These are phyloP conservation scores for Hyphodiscus hymeniophilus DNA, from an alignment of 495 filamentous ascomycete species.

Conservation along the genomic window DNA sequence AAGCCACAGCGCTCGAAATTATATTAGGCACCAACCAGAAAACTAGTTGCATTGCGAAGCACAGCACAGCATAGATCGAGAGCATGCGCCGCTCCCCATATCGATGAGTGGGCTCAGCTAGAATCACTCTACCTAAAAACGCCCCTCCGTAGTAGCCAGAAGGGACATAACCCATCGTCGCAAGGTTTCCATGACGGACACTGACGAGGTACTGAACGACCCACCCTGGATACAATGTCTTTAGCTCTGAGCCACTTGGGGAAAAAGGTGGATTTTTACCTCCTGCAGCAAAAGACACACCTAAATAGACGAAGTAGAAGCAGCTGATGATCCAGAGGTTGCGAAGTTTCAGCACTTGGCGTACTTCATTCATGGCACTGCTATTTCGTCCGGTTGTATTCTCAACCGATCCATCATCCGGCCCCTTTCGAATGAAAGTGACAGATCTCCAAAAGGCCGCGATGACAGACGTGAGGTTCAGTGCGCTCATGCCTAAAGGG, in stretches of 20 bases:
- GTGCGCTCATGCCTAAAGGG: slow-evolving; percentile 30
- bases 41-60: slow-evolving; percentile 44
- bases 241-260: neutral
- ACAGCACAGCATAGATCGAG: slow-evolving; percentile 34
- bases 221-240: slow-evolving; percentile 36
- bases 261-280: slow-evolving; percentile 19
- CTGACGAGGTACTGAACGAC: slow-evolving; percentile 61
- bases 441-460: slow-evolving; percentile 29
- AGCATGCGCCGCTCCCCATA: slow-evolving; percentile 41
- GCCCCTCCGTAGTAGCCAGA: slow-evolving; percentile 61
- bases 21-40: slow-evolving; percentile 64
- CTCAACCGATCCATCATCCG: slow-evolving; percentile 10
- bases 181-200: slow-evolving; percentile 52
- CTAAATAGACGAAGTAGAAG: slow-evolving; percentile 44
- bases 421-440: slow-evolving; percentile 18
- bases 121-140: slow-evolving; percentile 40
- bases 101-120: slow-evolving; percentile 45
- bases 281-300: slow-evolving; percentile 34
- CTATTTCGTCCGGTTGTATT: slow-evolving; percentile 5
- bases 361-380: slow-evolving; percentile 23
- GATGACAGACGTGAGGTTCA: slow-evolving; percentile 30
- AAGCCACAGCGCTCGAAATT: slow-evolving; percentile 60
- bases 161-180: slow-evolving; percentile 59
- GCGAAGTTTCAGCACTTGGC: slow-evolving; percentile 22
- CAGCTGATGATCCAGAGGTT: slow-evolving; percentile 39